Base-by-base conservation (phyloP, 345 rosid genomes). In the Arabis alpina region DNA sequence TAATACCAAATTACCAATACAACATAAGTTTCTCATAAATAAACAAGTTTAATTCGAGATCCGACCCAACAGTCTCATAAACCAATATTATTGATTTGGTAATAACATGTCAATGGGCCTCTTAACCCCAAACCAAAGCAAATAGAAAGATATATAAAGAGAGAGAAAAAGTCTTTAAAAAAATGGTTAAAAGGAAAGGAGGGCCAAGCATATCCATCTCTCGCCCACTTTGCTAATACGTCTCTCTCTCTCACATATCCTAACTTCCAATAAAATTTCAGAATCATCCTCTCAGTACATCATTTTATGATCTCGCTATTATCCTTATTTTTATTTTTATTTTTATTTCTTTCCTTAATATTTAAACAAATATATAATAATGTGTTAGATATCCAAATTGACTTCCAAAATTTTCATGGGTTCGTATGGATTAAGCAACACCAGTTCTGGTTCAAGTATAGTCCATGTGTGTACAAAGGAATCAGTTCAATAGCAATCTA, bases 181-280 rank as follows among this genome's bases (percentile, higher is more conserved):
- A 44, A 15, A 25, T 9, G 58, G 48, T 11, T 28, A 58, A 58
- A 74, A 74, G 50, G 23, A 5, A 19, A 60, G 42, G 73, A 74
- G 78, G 73, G 57, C 62, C 78, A 74, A 67, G 50, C 68, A 67
- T 67, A 61, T 67, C 68, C 63, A 53, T 53, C 68, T 25, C 56
- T 67, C 19, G 63, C 55, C 73, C 68, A 60, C 68, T 67, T 66
- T 47, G 48, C 63, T 60, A 37, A 28, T 25, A 66, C 44, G 77
- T 60, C 77, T 1, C 63, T 67, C 50, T 72, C 68, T 60, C 63
- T 60, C 68, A 53, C 68, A 74, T 34, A 74, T 74, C 78, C 78
- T 67, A 74, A 67, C 57, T 74, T 68, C 78, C 78, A 74, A 74
- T 74, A 44, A 67, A 43, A 74, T 48, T 51, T 74, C 44, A 74